phyloP scores from a whole-genome alignment of 305 asterid species.

The Fraxinus xanthoxyloides region DNA sequence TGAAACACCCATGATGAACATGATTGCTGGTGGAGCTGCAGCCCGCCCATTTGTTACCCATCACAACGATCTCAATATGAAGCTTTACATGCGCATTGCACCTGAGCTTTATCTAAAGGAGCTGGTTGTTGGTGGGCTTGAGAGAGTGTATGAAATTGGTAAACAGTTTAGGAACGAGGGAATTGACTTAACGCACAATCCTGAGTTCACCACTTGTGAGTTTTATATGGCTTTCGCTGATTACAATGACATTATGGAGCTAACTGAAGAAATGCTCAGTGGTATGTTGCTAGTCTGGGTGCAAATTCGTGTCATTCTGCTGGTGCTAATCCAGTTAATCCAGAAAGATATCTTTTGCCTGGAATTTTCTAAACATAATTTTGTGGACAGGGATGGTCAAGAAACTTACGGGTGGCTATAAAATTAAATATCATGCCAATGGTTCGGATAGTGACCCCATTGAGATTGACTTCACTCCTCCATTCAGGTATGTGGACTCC shows the following conservation, averaged over 20 bases:
- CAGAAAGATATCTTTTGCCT: neutral
- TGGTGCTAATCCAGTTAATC: neutral
- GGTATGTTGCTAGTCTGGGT: conserved; percentile 42
- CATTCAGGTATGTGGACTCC: conserved; percentile 64
- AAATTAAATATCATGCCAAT: conserved; percentile 76
- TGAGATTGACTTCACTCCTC: conserved; percentile 94
- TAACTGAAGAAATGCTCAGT: conserved; percentile 87
- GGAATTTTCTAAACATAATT: conserved; percentile 3
- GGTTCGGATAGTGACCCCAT: conserved; percentile 70
- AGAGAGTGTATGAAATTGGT: conserved; percentile 77
- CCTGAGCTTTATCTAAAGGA: conserved; percentile 73
- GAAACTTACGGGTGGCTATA: conserved; percentile 83
- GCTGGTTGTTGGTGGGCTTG: conserved; percentile 75
- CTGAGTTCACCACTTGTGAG: conserved; percentile 80
- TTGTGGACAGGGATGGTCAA: conserved; percentile 71
- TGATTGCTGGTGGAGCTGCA: conserved; percentile 85
- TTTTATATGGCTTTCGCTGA: conserved; percentile 83
- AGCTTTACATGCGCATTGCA: conserved; percentile 71
- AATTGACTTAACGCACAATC: conserved; percentile 70
- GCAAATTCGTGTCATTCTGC: neutral
- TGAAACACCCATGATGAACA: conserved; percentile 96
- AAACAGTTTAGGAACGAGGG: conserved; percentile 82
- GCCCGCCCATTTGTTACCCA: conserved; percentile 79
- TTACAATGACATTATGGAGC: conserved; percentile 73
- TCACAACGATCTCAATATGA: conserved; percentile 66